phyloP scores from a whole-genome alignment of 768 basidiomycete genomes.

The Tricholomella constricta region DNA sequence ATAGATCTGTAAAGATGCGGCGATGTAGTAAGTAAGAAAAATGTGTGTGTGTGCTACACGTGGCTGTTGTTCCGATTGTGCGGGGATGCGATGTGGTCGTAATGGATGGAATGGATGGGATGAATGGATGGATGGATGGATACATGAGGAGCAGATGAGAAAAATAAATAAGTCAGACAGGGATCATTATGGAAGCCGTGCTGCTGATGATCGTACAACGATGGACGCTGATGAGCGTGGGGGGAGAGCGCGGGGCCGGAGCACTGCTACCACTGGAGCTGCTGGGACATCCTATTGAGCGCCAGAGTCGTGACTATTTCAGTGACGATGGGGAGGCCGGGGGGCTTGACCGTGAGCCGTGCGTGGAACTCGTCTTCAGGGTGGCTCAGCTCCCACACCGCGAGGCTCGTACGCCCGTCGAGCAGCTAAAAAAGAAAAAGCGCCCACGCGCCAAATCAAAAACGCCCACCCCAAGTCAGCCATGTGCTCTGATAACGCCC shows the following conservation, averaged over 20 bases:
- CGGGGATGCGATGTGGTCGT: slow-evolving; percentile 8
- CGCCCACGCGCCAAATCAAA: slow-evolving; percentile 1
- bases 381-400: slow-evolving; percentile 66
- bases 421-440: slow-evolving; percentile 66
- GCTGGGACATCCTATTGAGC: slow-evolving; percentile 70
- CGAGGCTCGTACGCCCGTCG: slow-evolving; percentile 62
- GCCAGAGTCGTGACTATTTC: slow-evolving; percentile 77
- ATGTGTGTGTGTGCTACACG: slow-evolving; percentile 23
- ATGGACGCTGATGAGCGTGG: background rate
- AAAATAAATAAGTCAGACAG: slow-evolving; percentile 14
- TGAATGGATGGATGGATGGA: no score
- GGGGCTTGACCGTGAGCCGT: slow-evolving; percentile 56
- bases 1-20: slow-evolving; percentile 17
- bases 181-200: slow-evolving; percentile 1
- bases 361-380: slow-evolving; percentile 61
- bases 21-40: background rate
- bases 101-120: slow-evolving; percentile 5
- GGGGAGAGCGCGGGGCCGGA: background rate
- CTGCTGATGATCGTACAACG: slow-evolving; percentile 8
- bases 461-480: background rate
- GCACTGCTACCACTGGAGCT: slow-evolving; percentile 51
- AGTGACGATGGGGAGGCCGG: slow-evolving; percentile 65
- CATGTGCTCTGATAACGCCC: background rate
- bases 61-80: slow-evolving; percentile 18
- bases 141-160: background rate